A percentile compares a stretch with the other conserved stretches of the same genome.
phyloP scores from a whole-genome alignment of 805 yeast genomes.

The Kazachstania viticola region DNA sequence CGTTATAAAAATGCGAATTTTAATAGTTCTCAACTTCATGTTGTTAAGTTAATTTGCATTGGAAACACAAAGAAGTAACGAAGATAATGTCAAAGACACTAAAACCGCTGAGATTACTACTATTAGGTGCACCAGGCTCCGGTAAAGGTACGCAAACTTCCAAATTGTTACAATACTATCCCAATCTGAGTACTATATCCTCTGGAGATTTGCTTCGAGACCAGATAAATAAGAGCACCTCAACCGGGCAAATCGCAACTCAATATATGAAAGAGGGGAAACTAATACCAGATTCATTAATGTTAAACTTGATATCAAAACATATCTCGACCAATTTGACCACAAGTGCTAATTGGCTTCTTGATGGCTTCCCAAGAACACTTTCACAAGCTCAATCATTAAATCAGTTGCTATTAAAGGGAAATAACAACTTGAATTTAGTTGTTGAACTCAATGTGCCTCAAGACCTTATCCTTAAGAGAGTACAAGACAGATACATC shows the following conservation, averaged over 20 bases:
- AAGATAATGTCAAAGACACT: no score
- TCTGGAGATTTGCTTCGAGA: conserved; percentile 76
- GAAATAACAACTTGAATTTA: conserved; percentile 42
- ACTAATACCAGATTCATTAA: conserved; percentile 60
- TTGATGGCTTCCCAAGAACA: conserved; percentile 92
- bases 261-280: conserved; percentile 48
- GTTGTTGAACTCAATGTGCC: conserved; percentile 87
- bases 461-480: conserved; percentile 62
- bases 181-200: conserved; percentile 48
- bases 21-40: no score
- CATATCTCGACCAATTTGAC: conserved; percentile 30
- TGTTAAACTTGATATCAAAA: conserved; percentile 34
- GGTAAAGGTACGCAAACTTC: conserved; percentile 89
- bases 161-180: conserved; percentile 43
- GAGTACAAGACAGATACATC: conserved; percentile 79
- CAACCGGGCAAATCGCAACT: conserved; percentile 47
- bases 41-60: no score
- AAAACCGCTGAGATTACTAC: conserved; percentile 49
- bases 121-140: conserved; percentile 91
- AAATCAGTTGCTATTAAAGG: conserved; percentile 22
- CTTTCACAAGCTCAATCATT: conserved; percentile 57
- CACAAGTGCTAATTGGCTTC: conserved; percentile 45
- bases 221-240: conserved; percentile 45
- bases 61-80: no score
- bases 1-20: no score